Conservation (phyloP, 139 green algal genomes). For the Auxenochlorella protothecoides region DNA sequence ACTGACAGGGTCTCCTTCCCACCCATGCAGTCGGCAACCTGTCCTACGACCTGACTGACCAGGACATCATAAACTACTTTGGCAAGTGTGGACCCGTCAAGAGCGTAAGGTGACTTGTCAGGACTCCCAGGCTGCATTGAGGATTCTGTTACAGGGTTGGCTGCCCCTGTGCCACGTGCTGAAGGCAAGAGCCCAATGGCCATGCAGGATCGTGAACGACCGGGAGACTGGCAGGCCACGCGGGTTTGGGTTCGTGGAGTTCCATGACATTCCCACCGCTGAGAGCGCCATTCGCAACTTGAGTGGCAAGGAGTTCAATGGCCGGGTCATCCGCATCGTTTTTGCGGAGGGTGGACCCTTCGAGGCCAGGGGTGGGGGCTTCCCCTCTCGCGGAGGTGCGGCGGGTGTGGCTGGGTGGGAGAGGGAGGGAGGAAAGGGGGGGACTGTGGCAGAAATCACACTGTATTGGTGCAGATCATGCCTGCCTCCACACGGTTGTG, state of each 20-base stretch:
- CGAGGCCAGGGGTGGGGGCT: neutral
- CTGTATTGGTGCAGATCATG: too few relatives aligned
- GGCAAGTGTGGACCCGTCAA: constrained; percentile 28
- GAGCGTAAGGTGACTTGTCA: constrained; percentile 10
- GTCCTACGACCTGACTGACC: constrained; percentile 25
- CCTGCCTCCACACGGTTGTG: too few relatives aligned
- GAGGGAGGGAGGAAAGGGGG: too few relatives aligned
- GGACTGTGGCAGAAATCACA: too few relatives aligned
- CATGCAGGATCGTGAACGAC: constrained; percentile 76
- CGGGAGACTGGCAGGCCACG: constrained; percentile 86
- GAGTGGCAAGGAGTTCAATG: constrained; percentile 52
- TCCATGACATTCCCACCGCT: constrained; percentile 75
- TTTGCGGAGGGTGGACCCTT: neutral
- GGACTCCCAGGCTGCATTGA: too few relatives aligned
- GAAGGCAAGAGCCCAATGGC: neutral
- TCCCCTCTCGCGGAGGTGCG: neutral
- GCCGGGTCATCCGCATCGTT: constrained; percentile 30
- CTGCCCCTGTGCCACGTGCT: too few relatives aligned
- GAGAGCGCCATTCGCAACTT: constrained; percentile 80
- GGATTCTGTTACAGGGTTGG: too few relatives aligned
- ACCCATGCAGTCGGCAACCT: constrained; percentile 25
- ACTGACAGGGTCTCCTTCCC: too few relatives aligned
- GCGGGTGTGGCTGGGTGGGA: too few relatives aligned
- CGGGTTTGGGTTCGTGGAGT: constrained; percentile 94
- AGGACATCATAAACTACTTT: constrained; percentile 32